A percentile compares a stretch with the other conserved stretches of the same genome.
Conservation (phyloP, 208 protist species). For the Vickermania spadyakhi region DNA sequence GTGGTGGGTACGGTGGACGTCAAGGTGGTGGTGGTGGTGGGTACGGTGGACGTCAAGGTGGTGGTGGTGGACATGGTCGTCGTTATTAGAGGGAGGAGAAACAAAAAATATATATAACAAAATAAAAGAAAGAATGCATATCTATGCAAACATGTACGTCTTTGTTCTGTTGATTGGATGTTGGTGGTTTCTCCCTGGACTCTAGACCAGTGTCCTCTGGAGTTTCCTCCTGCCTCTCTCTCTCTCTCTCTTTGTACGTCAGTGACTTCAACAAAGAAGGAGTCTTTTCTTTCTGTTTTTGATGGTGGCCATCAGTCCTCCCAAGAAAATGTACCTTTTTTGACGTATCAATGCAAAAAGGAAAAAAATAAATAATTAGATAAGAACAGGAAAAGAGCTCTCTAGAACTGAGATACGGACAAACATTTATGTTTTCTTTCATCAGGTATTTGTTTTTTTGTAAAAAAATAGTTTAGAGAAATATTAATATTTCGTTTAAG, state of each 20-base stretch:
- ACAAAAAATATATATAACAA: not conserved
- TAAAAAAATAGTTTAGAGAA: too few relatives aligned
- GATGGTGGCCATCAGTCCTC: not conserved
- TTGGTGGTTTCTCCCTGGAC: too few relatives aligned
- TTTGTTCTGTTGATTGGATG: too few relatives aligned
- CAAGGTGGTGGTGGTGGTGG: conserved; percentile 8
- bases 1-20: conserved; percentile 20
- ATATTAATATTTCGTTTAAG: too few relatives aligned
- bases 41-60: conserved; percentile 6
- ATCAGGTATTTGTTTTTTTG: too few relatives aligned
- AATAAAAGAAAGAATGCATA: not conserved
- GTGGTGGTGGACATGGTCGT: not conserved
- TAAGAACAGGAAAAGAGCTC: too few relatives aligned
- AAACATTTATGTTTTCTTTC: too few relatives aligned
- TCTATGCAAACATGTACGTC: not conserved
- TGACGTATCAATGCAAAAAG: too few relatives aligned
- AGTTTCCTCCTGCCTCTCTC: not conserved
- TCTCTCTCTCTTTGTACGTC: not conserved
- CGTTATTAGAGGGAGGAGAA: not conserved
- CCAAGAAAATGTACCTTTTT: too few relatives aligned
- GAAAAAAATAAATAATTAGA: too few relatives aligned
- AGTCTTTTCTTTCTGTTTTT: not conserved
- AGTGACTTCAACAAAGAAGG: too few relatives aligned
- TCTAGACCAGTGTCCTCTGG: not conserved
- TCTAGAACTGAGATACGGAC: too few relatives aligned